Percentiles rank a stretch among this genome's conserved stretches.
Conservation (phyloP, 768 basidiomycete genomes). For the Trametes elegans region DNA sequence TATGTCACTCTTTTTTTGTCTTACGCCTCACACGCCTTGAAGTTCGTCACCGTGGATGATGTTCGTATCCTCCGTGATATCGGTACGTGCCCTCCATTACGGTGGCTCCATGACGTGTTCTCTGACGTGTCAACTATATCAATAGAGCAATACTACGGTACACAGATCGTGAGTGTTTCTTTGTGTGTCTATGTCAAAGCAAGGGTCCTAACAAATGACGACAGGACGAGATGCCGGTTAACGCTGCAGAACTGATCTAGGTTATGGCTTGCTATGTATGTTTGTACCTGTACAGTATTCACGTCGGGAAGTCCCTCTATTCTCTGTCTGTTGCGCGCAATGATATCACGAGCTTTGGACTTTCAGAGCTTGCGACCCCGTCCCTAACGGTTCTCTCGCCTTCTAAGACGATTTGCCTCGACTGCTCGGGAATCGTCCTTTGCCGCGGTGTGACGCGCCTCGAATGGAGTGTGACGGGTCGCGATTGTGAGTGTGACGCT, state of each 20-base stretch:
- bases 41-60: conserved; percentile 95
- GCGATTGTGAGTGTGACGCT: background rate
- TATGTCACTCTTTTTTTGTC: background rate
- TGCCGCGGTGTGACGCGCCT: background rate
- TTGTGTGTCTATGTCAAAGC: conserved; percentile 16
- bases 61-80: conserved; percentile 97
- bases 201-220: background rate
- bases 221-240: conserved; percentile 99
- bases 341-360: conserved; percentile 15
- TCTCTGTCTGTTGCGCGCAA: conserved; percentile 12
- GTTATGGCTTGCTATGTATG: conserved; percentile 14
- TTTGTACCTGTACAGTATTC: conserved; percentile 20
- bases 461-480: background rate
- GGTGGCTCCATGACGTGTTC: background rate
- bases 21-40: background rate
- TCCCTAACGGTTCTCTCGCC: background rate
- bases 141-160: conserved; percentile 93
- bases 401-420: background rate
- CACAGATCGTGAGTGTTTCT: conserved; percentile 68
- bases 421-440: background rate
- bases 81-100: conserved; percentile 47
- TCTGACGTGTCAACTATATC: background rate
- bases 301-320: conserved; percentile 17
- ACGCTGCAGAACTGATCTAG: conserved; percentile 95
- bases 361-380: background rate